Evolutionary conservation across 306 rosid species (phyloP).

Genomic region (Medicago arabica): DNA sequence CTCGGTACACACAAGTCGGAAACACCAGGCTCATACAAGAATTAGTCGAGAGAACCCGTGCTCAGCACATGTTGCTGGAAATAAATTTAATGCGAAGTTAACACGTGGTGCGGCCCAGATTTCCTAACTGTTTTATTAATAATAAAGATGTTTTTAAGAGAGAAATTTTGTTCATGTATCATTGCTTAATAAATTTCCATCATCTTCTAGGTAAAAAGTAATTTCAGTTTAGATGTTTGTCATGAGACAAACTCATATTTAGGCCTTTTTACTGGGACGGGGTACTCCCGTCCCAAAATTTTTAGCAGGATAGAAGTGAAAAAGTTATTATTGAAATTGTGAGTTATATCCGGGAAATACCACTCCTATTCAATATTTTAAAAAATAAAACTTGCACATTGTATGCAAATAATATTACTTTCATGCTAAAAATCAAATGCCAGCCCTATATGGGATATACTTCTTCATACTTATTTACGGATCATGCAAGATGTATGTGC

Average conservation of each 20-base stretch:
- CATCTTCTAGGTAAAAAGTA: background rate
- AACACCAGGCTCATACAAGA: background rate
- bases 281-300: background rate
- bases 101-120: background rate
- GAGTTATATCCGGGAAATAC: background rate
- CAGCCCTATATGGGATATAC: background rate
- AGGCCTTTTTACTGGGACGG: background rate
- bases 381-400: background rate
- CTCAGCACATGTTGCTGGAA: background rate
- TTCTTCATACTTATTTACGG: background rate
- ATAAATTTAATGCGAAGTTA: background rate
- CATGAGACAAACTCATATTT: background rate
- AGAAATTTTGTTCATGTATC: background rate
- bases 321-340: background rate
- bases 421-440: background rate
- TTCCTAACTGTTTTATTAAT: background rate
- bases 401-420: background rate
- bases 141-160: background rate
- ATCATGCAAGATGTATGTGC: background rate
- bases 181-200: background rate
- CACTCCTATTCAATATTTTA: slow-evolving; percentile 8
- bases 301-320: background rate
- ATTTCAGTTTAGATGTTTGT: background rate
- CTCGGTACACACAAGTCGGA: background rate
- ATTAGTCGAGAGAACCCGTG: background rate